Conservation (phyloP, 179 eudicot genomes). For the Spinacia oleracea region DNA sequence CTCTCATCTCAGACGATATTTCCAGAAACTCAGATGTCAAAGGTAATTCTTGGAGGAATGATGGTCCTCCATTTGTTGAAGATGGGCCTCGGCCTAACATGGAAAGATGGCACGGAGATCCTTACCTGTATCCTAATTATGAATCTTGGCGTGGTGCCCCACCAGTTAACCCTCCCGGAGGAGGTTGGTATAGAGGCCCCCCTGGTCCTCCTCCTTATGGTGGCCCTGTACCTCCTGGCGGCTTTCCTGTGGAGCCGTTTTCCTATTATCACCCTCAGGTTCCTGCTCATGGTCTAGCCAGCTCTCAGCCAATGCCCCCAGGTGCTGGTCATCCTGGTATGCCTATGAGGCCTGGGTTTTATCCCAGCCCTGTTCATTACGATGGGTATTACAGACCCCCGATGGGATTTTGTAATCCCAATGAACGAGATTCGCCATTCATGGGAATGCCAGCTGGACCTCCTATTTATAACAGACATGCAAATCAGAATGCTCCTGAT, state of each 20-base stretch:
- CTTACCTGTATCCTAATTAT: slow-evolving; percentile 62
- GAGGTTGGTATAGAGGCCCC: slow-evolving; percentile 88
- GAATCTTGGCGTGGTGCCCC: slow-evolving; percentile 92
- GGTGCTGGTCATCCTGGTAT: slow-evolving; percentile 69
- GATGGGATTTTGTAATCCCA: slow-evolving; percentile 69
- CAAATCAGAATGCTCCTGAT: slow-evolving; percentile 54
- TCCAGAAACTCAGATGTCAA: slow-evolving; percentile 38
- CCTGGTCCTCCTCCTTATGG: slow-evolving; percentile 73
- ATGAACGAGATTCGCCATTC: slow-evolving; percentile 71
- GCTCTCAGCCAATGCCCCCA: slow-evolving; percentile 60
- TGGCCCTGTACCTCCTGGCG: slow-evolving; percentile 68
- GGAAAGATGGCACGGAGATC: slow-evolving; percentile 83
- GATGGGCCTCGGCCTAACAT: slow-evolving; percentile 54
- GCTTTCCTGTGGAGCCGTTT: slow-evolving; percentile 81
- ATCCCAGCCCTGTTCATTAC: slow-evolving; percentile 71
- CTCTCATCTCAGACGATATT: slow-evolving; percentile 32
- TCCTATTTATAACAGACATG: slow-evolving; percentile 55
- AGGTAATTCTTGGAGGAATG: slow-evolving; percentile 58
- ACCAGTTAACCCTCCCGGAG: slow-evolving; percentile 58
- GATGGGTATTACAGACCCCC: slow-evolving; percentile 92
- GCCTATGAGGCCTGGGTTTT: slow-evolving; percentile 85
- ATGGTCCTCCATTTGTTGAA: slow-evolving; percentile 49
- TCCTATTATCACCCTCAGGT: slow-evolving; percentile 76
- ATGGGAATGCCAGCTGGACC: slow-evolving; percentile 75
- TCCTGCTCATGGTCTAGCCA: slow-evolving; percentile 57